Percentiles rank a stretch among this genome's conserved stretches.
Conservation (phyloP, 805 yeast genomes). For the Metschnikowia aberdeeniae region DNA sequence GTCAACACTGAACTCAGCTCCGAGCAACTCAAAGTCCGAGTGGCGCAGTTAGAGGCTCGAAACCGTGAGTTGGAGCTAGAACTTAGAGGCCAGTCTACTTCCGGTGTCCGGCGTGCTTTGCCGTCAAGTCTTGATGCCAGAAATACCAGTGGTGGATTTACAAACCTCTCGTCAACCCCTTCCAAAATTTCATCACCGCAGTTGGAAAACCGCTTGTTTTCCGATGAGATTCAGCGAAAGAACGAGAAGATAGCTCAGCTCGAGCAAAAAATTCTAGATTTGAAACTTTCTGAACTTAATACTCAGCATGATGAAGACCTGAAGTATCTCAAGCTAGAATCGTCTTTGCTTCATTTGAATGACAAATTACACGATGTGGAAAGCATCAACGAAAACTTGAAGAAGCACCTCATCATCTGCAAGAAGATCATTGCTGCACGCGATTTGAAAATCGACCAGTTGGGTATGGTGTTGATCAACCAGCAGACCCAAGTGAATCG, state of each 20-base stretch:
- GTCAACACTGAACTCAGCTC: conserved; percentile 57
- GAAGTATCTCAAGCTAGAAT: conserved; percentile 51
- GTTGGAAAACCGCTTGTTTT: background rate
- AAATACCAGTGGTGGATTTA: background rate
- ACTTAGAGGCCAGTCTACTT: conserved; percentile 14
- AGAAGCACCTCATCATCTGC: conserved; percentile 52
- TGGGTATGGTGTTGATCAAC: conserved; percentile 48
- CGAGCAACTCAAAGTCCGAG: conserved; percentile 42
- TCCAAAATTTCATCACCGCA: conserved; percentile 2
- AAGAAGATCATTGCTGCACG: conserved; percentile 56
- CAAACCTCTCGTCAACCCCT: background rate
- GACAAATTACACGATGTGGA: conserved; percentile 60
- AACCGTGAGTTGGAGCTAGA: conserved; percentile 42
- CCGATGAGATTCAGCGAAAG: conserved; percentile 14
- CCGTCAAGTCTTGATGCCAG: background rate
- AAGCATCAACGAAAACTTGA: conserved; percentile 52
- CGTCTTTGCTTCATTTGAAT: conserved; percentile 53
- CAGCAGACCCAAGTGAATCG: conserved; percentile 46
- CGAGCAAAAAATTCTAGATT: conserved; percentile 16
- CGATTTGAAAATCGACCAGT: conserved; percentile 50
- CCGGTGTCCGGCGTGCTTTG: background rate
- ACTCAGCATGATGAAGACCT: conserved; percentile 41
- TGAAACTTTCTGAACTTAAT: conserved; percentile 21
- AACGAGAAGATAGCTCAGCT: conserved; percentile 15
- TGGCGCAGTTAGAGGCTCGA: conserved; percentile 31